Percentiles rank a stretch among this genome's conserved stretches.
Conservation (phyloP, 257 asterid genomes). For the Apocynum venetum region DNA sequence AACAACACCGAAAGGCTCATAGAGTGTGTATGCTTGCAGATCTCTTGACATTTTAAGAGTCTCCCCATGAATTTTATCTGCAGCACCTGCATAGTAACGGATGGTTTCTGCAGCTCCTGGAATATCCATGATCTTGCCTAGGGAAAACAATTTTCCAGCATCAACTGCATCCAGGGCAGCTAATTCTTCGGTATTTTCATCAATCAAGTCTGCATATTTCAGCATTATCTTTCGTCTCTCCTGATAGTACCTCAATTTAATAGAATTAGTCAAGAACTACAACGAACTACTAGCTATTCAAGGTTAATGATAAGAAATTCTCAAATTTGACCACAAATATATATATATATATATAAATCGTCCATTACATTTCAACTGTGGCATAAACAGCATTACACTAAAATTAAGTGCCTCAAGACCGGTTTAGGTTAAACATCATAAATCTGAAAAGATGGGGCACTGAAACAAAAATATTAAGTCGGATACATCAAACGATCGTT, state of each 20-base stretch:
- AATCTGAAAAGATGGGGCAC: too few species aligned
- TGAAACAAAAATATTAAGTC: neutral
- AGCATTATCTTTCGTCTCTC: conserved; percentile 32
- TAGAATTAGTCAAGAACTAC: too few species aligned
- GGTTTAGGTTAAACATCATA: too few species aligned
- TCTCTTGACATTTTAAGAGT: conserved; percentile 33
- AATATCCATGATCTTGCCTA: conserved; percentile 25
- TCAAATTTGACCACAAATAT: too few species aligned
- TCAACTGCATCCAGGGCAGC: conserved; percentile 37
- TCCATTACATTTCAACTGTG: too few species aligned
- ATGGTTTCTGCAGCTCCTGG: conserved; percentile 18
- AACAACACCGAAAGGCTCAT: conserved; percentile 43
- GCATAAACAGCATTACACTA: too few species aligned
- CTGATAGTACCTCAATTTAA: conserved; percentile 10
- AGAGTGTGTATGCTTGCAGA: conserved; percentile 36
- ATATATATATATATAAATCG: too few species aligned
- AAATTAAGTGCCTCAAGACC: too few species aligned
- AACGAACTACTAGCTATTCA: too few species aligned
- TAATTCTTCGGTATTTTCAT: conserved; percentile 28
- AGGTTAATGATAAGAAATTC: too few species aligned
- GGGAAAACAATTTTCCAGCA: conserved; percentile 29
- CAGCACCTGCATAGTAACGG: conserved; percentile 45
- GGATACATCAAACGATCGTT: neutral
- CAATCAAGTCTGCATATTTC: conserved; percentile 36
- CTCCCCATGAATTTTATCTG: conserved; percentile 41